Evolutionary conservation across 2,329 filamentous ascomycete genomes (phyloP).

Genomic region (Thelonectria olida): DNA sequence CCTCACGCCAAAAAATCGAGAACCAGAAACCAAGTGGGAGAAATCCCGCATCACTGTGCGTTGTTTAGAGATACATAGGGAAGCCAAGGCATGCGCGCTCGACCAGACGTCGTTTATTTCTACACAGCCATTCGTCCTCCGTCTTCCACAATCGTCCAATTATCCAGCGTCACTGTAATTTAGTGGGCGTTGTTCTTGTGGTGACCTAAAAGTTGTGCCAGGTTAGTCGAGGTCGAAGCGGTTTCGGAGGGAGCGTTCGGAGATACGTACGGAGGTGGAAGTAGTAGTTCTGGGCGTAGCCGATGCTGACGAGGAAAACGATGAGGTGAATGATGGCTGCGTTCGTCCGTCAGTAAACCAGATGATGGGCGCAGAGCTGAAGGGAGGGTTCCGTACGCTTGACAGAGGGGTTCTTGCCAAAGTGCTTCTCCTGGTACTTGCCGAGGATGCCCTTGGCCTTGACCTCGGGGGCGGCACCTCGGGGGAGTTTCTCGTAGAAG

Average conservation of each 20-base stretch:
- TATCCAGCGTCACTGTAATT: constrained; percentile 40
- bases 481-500: constrained; percentile 99
- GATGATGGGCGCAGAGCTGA: not conserved
- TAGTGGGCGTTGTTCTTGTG: constrained; percentile 99
- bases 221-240: constrained; percentile 26
- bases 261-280: constrained; percentile 92
- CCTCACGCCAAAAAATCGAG: not conserved
- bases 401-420: constrained; percentile 90
- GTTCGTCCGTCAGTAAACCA: constrained; percentile 25
- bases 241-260: constrained; percentile 2
- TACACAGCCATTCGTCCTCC: constrained; percentile 48
- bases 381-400: constrained; percentile 73
- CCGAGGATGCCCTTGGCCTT: constrained; percentile 85
- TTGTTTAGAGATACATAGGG: constrained; percentile 46
- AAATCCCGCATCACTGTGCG: constrained; percentile 40
- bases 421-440: constrained; percentile 91
- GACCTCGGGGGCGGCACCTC: constrained; percentile 84
- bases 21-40: constrained; percentile 3
- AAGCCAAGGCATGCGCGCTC: constrained; percentile 47
- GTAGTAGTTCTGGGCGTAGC: constrained; percentile 99
- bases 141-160: constrained; percentile 37
- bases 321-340: constrained; percentile 90
- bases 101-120: constrained; percentile 50
- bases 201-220: constrained; percentile 74
- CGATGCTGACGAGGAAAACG: constrained; percentile 78